A percentile compares a stretch with the other conserved stretches of the same genome.
Conservation (phyloP, 1,139 yeast genomes). For the Pichia terricola region DNA sequence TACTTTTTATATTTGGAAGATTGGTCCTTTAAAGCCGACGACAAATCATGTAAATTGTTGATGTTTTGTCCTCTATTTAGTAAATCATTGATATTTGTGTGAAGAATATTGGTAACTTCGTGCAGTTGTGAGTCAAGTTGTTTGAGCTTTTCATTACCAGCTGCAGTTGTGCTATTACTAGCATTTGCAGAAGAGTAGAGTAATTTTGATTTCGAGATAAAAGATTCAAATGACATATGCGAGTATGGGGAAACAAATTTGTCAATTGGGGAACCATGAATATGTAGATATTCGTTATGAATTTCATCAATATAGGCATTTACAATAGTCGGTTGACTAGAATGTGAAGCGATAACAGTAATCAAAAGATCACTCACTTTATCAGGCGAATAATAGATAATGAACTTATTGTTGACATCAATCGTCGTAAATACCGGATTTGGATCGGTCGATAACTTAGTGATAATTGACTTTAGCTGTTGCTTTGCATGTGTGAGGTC, state of each 20-base stretch:
- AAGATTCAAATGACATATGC: slow-evolving; percentile 75
- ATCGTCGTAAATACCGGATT: slow-evolving; percentile 2
- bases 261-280: slow-evolving; percentile 32
- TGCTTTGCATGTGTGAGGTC: slow-evolving; percentile 52
- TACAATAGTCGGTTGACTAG: slow-evolving; percentile 81
- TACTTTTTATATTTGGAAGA: slow-evolving; percentile 82
- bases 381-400: slow-evolving; percentile 8
- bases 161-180: slow-evolving; percentile 63
- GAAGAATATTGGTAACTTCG: slow-evolving; percentile 92
- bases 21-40: slow-evolving; percentile 70
- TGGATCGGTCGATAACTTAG: not conserved
- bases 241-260: slow-evolving; percentile 52
- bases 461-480: slow-evolving; percentile 67
- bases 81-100: slow-evolving; percentile 89
- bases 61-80: slow-evolving; percentile 90
- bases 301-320: slow-evolving; percentile 80
- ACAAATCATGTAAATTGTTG: slow-evolving; percentile 86
- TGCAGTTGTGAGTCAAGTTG: slow-evolving; percentile 83
- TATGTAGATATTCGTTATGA: slow-evolving; percentile 69
- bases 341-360: slow-evolving; percentile 43
- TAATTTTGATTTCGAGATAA: slow-evolving; percentile 79
- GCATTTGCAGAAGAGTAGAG: slow-evolving; percentile 66
- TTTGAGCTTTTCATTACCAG: slow-evolving; percentile 53
- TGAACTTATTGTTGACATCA: slow-evolving; percentile 5
- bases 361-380: slow-evolving; percentile 3